These are phyloP conservation scores for Biscogniauxia sp. DNA, from an alignment of 2,329 filamentous ascomycete species.

Conservation along the genomic window DNA sequence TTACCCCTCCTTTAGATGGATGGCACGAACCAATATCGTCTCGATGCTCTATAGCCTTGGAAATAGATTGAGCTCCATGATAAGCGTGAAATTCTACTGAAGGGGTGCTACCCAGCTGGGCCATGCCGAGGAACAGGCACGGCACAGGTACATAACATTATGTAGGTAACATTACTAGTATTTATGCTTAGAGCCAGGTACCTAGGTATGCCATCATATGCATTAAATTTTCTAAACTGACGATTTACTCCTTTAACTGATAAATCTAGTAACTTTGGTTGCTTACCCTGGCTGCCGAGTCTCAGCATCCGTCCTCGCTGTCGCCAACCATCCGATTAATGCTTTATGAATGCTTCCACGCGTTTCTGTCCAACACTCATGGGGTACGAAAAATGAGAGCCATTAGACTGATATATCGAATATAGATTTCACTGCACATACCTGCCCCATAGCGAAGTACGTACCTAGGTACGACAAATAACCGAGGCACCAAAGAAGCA, in stretches of 20 bases:
- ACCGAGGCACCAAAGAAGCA: background rate
- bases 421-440: background rate
- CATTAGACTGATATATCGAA: background rate
- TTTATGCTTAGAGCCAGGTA: background rate
- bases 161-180: background rate
- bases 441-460: background rate
- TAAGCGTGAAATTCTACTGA: background rate
- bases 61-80: background rate
- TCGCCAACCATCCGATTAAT: background rate
- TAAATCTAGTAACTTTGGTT: too few species aligned
- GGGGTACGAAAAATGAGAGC: background rate
- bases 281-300: background rate
- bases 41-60: background rate
- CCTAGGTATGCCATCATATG: background rate
- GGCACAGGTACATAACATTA: background rate
- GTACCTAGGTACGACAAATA: background rate
- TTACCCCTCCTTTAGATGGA: background rate
- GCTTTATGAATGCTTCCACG: background rate
- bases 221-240: background rate
- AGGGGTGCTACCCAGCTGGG: background rate
- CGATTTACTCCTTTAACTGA: background rate
- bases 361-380: background rate
- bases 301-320: background rate
- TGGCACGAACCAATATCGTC: background rate
- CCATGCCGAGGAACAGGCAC: background rate